Percentiles rank a stretch among this genome's conserved stretches.
These are phyloP conservation scores for Oryza glaberrima DNA, from an alignment of 176 grass and related monocot species.

Conservation along the genomic window DNA sequence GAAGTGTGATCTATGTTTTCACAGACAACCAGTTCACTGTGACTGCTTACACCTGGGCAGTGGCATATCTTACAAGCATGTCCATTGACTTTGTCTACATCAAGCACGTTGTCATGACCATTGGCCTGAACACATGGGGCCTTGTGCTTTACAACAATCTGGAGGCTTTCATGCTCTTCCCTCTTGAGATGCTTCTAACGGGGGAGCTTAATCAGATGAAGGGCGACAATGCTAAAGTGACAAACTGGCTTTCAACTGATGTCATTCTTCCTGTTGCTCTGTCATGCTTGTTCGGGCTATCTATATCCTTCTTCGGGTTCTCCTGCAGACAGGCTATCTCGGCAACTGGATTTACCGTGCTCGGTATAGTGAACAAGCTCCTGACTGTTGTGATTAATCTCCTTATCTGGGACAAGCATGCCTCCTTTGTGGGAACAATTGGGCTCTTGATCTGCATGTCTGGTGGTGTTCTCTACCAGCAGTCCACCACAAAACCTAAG, in stretches of 20 bases:
- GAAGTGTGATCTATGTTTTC: slow-evolving; percentile 86
- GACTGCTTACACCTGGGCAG: slow-evolving; percentile 76
- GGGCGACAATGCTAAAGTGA: slow-evolving; percentile 59
- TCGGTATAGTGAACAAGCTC: slow-evolving; percentile 84
- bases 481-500: slow-evolving; percentile 74
- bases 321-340: slow-evolving; percentile 83
- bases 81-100: slow-evolving; percentile 89
- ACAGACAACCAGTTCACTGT: slow-evolving; percentile 84
- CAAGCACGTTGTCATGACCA: slow-evolving; percentile 88
- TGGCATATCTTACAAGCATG: slow-evolving; percentile 80
- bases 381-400: slow-evolving; percentile 75
- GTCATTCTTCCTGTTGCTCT: slow-evolving; percentile 76
- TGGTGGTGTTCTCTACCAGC: slow-evolving; percentile 74
- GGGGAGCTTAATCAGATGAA: slow-evolving; percentile 82
- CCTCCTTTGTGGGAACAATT: slow-evolving; percentile 64
- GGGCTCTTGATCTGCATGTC: slow-evolving; percentile 82
- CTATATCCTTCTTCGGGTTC: slow-evolving; percentile 87
- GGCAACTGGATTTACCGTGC: slow-evolving; percentile 79
- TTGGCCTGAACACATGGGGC: slow-evolving; percentile 88
- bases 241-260: slow-evolving; percentile 70
- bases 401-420: slow-evolving; percentile 81
- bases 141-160: slow-evolving; percentile 94
- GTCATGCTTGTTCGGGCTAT: slow-evolving; percentile 77
- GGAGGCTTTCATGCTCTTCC: slow-evolving; percentile 74
- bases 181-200: slow-evolving; percentile 86